phyloP scores from a whole-genome alignment of 192 early-diverging fungal genomes.

The Jimgerdemannia flammicorona region DNA sequence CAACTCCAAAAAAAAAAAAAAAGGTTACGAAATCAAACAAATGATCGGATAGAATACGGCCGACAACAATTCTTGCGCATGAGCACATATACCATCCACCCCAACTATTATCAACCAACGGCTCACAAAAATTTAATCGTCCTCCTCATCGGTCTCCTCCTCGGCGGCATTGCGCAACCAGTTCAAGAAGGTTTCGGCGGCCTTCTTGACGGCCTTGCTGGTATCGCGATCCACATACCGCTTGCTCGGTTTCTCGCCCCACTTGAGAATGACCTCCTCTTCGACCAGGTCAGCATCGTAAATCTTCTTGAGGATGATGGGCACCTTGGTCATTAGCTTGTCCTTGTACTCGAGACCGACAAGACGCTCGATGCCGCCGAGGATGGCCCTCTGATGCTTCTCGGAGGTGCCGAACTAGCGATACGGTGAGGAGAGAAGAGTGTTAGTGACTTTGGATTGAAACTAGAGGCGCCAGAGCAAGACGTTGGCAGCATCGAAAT shows the following conservation, averaged over 20 bases:
- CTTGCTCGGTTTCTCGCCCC: conserved; percentile 79
- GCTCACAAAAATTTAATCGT: conserved; percentile 16
- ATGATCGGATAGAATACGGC: no score
- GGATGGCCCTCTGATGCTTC: conserved; percentile 81
- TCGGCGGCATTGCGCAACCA: conserved; percentile 91
- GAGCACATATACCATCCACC: no score
- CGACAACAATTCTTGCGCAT: no score
- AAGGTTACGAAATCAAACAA: no score
- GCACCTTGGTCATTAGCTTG: conserved; percentile 58
- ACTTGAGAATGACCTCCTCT: conserved; percentile 85
- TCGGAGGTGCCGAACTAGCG: conserved; percentile 65
- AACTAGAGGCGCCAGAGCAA: neutral
- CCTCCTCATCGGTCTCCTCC: conserved; percentile 65
- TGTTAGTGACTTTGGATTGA: conserved; percentile 3
- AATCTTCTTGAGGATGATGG: conserved; percentile 80
- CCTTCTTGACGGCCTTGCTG: conserved; percentile 77
- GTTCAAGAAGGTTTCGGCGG: conserved; percentile 83
- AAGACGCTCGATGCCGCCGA: conserved; percentile 90
- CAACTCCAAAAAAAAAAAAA: no score
- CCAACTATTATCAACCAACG: no score
- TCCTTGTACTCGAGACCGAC: conserved; percentile 57
- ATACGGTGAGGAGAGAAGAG: neutral
- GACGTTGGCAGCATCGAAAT: neutral
- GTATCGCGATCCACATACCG: conserved; percentile 79
- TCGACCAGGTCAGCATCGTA: conserved; percentile 91